phyloP scores from a whole-genome alignment of 306 rosid species.

The Rosa rugosa region DNA sequence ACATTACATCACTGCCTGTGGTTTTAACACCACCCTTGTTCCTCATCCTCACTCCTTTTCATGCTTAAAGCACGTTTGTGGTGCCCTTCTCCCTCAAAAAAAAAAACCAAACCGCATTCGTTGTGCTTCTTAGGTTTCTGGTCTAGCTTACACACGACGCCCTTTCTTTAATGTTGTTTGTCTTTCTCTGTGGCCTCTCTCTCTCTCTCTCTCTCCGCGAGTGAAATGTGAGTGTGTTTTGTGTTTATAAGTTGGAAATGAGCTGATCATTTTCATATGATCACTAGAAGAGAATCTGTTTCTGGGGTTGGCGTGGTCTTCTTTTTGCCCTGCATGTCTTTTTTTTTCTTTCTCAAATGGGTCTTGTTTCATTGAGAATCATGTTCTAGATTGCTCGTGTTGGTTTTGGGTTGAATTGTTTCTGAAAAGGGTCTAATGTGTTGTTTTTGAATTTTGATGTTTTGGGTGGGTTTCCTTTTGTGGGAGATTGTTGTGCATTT shows the following conservation, averaged over 20 bases:
- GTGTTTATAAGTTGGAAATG: constrained; percentile 17
- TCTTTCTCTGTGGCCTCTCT: neutral
- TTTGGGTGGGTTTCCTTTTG: constrained; percentile 12
- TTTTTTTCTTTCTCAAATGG: constrained; percentile 17
- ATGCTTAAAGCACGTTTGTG: constrained; percentile 36
- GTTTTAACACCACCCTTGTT: neutral
- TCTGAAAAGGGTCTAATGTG: constrained; percentile 7
- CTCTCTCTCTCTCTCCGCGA: neutral
- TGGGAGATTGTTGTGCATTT: constrained; percentile 1
- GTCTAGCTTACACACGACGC: constrained; percentile 5
- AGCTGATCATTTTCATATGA: constrained; percentile 3
- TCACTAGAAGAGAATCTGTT: neutral
- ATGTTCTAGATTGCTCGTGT: constrained; percentile 1
- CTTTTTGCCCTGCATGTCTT: constrained; percentile 34
- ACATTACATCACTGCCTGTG: neutral
- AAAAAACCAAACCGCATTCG: constrained; percentile 11
- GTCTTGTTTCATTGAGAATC: neutral
- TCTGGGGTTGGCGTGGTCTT: constrained; percentile 3
- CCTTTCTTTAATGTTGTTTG: constrained; percentile 10
- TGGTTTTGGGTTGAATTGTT: constrained; percentile 25
- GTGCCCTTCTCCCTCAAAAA: neutral
- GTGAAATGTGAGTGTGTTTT: constrained; percentile 17
- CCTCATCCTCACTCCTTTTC: constrained; percentile 28
- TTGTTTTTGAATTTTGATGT: constrained; percentile 21
- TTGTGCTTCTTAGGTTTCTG: constrained; percentile 14